phyloP scores from a whole-genome alignment of 2,329 filamentous ascomycete species.

The Incumbomyces lentus region DNA sequence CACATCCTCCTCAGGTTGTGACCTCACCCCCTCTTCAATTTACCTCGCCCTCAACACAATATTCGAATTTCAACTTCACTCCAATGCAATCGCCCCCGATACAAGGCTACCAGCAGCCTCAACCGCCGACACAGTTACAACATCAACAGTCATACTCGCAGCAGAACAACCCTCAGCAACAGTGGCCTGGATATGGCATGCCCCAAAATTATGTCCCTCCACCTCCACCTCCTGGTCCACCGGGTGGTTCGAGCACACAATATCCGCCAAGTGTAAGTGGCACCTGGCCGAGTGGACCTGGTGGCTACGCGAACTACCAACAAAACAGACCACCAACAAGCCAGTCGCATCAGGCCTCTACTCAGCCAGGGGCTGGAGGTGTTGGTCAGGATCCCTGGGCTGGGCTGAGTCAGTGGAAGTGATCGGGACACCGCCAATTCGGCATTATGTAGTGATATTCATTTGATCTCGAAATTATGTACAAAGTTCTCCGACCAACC shows the following conservation, averaged over 20 bases:
- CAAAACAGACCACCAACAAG: slow-evolving; percentile 30
- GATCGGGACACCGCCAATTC: slow-evolving; percentile 3
- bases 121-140: slow-evolving; percentile 27
- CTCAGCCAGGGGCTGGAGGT: slow-evolving; percentile 1
- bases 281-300: slow-evolving; percentile 38
- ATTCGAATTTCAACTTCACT: slow-evolving; percentile 12
- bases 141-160: slow-evolving; percentile 37
- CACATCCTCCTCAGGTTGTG: slow-evolving; percentile 8
- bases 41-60: slow-evolving; percentile 15
- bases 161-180: slow-evolving; percentile 32
- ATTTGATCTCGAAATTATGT: too few species aligned
- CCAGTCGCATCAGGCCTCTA: slow-evolving; percentile 9
- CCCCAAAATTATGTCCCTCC: slow-evolving; percentile 57
- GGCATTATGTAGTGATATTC: too few species aligned
- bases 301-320: slow-evolving; percentile 40
- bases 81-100: slow-evolving; percentile 24
- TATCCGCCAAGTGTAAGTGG: slow-evolving; percentile 33
- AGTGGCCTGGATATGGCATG: slow-evolving; percentile 34
- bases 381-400: slow-evolving; percentile 53
- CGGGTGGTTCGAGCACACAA: slow-evolving; percentile 42
- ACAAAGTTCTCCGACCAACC: too few species aligned
- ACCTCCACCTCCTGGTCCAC: slow-evolving; percentile 55
- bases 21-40: slow-evolving; percentile 16
- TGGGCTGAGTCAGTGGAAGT: slow-evolving; percentile 61
- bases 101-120: slow-evolving; percentile 35